Evolutionary conservation across 2,329 filamentous ascomycete genomes (phyloP), one percentile per base, ranked within the genome.

Genomic region (Madurella fahalii): DNA sequence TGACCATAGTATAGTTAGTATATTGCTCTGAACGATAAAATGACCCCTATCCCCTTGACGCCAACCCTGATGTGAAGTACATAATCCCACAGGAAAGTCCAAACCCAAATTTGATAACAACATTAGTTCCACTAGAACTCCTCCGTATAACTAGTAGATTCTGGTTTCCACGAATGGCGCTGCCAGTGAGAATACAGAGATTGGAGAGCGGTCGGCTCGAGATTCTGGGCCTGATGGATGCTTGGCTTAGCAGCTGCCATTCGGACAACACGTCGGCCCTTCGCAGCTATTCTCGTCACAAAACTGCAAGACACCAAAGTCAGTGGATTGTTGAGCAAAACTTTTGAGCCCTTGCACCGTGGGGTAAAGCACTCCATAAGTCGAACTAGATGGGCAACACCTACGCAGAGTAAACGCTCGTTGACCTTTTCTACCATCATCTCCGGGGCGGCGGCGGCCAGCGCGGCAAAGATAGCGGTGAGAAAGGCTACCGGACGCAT

Each of bases 331-430:
- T 11, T 11, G 11, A 31, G 42, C 8, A 44, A 18, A 11, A n/a
- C n/a, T n/a, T 25, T 13, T 5, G 2, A 39, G 11, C 25, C 25
- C 7, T 15, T 15, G 37, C 39, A 15, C 16, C 44, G 32, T 17
- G 12, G 2, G 15, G n/a, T 11, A 45, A 46, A 25, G 25, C 25
- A 25, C 7, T 4, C 4, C 9, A 4, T 37, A 11, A 37, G 34
- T 37, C 34, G 13, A 4, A 37, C 13, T 37, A 11, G 34, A 15
- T 37, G 4, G 4, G 34, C 2, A 15, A 12, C 11, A 52, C 56
- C 39, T 47, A 58, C 56, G 40, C 56, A 58, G 20, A 52, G 34
- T 4, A 31, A 15, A 12, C 56, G 49, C 46, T 54, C 48, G 9
- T 40, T 17, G 20, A 31, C 13, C 31, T 54, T 54, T 20, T 54